phyloP scores from a whole-genome alignment of 1,139 yeast species.

The Suhomyces atakaporum region DNA sequence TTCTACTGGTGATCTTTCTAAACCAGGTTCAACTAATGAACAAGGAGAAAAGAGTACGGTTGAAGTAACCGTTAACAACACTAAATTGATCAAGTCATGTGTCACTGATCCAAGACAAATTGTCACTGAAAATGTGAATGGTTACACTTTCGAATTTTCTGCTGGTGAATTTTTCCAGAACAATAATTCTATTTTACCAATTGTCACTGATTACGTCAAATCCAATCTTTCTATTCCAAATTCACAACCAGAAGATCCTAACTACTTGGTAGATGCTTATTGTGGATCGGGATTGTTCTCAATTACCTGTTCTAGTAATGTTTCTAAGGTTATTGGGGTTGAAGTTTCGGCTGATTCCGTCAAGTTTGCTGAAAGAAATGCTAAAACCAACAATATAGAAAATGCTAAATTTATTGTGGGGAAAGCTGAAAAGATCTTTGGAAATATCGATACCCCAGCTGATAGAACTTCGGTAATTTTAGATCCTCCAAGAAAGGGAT shows the following conservation, averaged over 20 bases:
- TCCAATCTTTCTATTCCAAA: slow-evolving; percentile 57
- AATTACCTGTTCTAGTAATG: slow-evolving; percentile 78
- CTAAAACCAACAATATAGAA: slow-evolving; percentile 66
- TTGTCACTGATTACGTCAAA: slow-evolving; percentile 77
- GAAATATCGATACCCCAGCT: slow-evolving; percentile 67
- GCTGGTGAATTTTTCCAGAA: slow-evolving; percentile 97
- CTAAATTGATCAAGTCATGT: slow-evolving; percentile 47
- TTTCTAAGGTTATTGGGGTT: slow-evolving; percentile 85
- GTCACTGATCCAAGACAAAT: slow-evolving; percentile 75
- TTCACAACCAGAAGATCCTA: slow-evolving; percentile 39
- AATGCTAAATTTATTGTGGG: slow-evolving; percentile 89
- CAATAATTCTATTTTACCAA: slow-evolving; percentile 86
- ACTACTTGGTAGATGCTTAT: slow-evolving; percentile 88
- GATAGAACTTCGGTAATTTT: slow-evolving; percentile 82
- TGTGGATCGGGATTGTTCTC: slow-evolving; percentile 97
- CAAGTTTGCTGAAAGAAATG: slow-evolving; percentile 81
- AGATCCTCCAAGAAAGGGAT: slow-evolving; percentile 97
- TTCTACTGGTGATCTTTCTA: slow-evolving; percentile 18
- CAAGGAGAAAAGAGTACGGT: slow-evolving; percentile 33
- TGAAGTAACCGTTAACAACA: slow-evolving; percentile 23
- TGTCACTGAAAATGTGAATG: slow-evolving; percentile 76
- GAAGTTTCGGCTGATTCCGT: slow-evolving; percentile 93
- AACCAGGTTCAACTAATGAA: slow-evolving; percentile 46
- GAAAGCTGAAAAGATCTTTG: slow-evolving; percentile 87
- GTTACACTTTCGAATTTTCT: slow-evolving; percentile 76